phyloP scores from a whole-genome alignment of 176 grass and related monocot genomes.

The Ensete glaucum region DNA sequence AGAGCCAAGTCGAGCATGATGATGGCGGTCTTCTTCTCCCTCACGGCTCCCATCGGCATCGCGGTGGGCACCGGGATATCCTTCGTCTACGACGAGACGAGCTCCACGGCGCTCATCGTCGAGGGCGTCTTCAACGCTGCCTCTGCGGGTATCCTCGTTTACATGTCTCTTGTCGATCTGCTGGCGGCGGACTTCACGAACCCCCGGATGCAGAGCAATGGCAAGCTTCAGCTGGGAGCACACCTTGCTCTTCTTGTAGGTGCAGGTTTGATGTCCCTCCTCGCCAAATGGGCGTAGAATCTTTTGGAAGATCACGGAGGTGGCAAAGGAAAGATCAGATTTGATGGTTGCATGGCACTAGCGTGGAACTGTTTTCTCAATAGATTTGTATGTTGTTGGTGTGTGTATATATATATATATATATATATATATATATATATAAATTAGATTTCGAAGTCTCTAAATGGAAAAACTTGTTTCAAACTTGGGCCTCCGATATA shows the following conservation, averaged over 20 bases:
- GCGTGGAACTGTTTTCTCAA: too few relatives aligned
- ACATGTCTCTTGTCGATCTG: constrained; percentile 94
- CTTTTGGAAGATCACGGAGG: too few relatives aligned
- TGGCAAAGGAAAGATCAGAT: too few relatives aligned
- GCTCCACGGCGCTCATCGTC: constrained; percentile 51
- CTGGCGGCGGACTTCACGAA: constrained; percentile 88
- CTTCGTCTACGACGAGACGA: constrained; percentile 57
- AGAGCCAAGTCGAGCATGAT: constrained; percentile 59
- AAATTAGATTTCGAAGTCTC: too few relatives aligned
- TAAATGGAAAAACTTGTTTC: too few relatives aligned
- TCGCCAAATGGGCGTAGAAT: constrained; percentile 80
- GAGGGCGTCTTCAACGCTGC: constrained; percentile 82
- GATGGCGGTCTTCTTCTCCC: constrained; percentile 90
- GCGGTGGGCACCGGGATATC: constrained; percentile 64
- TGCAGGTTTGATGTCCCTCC: constrained; percentile 76
- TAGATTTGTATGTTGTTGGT: too few relatives aligned
- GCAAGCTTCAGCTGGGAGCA: constrained; percentile 62
- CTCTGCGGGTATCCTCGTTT: constrained; percentile 84
- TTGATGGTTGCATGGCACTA: too few relatives aligned
- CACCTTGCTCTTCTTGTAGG: constrained; percentile 71
- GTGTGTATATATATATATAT: too few relatives aligned
- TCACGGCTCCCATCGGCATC: constrained; percentile 82
- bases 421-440: too few relatives aligned
- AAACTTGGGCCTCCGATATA: too few relatives aligned
- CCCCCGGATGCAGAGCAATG: constrained; percentile 70